A percentile compares a stretch with the other conserved stretches of the same genome.
These are phyloP conservation scores for Aspergillus chevalieri DNA, from an alignment of 2,329 filamentous ascomycete species.

Conservation along the genomic window DNA sequence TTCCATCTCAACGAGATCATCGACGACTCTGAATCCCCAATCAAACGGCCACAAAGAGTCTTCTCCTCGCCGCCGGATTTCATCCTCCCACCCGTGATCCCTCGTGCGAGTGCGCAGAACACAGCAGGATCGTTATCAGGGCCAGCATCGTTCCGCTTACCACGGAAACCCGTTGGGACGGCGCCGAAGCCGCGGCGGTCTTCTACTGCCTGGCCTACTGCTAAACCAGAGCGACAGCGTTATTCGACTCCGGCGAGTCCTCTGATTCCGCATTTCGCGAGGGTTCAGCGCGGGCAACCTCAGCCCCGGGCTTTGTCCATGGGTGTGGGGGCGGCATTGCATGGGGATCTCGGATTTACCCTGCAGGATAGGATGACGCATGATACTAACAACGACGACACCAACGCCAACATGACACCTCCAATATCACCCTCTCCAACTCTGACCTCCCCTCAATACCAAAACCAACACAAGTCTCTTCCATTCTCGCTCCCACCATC, in stretches of 20 bases:
- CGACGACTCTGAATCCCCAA: slow-evolving; percentile 16
- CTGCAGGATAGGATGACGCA: not conserved
- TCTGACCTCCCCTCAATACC: not conserved
- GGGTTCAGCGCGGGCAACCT: slow-evolving; percentile 1
- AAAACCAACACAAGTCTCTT: slow-evolving; percentile 11
- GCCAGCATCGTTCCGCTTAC: slow-evolving; percentile 23
- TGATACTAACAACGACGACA: too few relatives aligned
- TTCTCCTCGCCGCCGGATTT: slow-evolving; percentile 18
- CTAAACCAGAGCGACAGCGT: slow-evolving; percentile 15
- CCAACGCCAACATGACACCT: not conserved
- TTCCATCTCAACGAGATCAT: slow-evolving; percentile 19
- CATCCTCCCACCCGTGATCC: slow-evolving; percentile 7
- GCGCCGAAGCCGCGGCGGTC: slow-evolving; percentile 22
- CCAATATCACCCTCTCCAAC: not conserved
- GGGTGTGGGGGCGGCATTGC: slow-evolving; percentile 5
- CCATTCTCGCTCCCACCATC: slow-evolving; percentile 16
- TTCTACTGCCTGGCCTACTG: slow-evolving; percentile 11
- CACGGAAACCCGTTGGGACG: slow-evolving; percentile 32
- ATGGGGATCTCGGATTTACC: slow-evolving; percentile 5
- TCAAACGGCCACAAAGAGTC: slow-evolving; percentile 26
- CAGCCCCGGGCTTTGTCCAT: slow-evolving; percentile 6
- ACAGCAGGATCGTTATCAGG: slow-evolving; percentile 8
- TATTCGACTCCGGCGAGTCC: slow-evolving; percentile 12
- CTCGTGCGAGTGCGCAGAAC: too few relatives aligned
- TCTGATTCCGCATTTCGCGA: slow-evolving; percentile 28